Base-by-base conservation (phyloP, 2,329 filamentous ascomycete genomes). In the Microcyclospora pomicola region DNA sequence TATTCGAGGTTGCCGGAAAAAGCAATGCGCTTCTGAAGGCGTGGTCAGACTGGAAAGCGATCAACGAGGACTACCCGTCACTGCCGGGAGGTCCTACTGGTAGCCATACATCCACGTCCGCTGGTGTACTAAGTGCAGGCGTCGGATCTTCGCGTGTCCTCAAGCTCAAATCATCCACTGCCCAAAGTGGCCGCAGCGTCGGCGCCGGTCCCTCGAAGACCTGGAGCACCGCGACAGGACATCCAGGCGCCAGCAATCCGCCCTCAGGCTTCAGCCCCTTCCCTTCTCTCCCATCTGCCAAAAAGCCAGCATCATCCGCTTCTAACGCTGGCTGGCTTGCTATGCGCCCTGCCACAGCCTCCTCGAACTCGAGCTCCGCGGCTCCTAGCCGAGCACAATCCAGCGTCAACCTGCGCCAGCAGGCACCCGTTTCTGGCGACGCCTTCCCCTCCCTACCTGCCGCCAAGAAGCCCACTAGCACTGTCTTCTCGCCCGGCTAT, bases 11-110 rank as follows among this genome's bases (percentile, higher is more conserved):
- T 49, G 71, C 80, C 35, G 56, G 60, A 13, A 94, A 93, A 56
- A 76, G 76, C 1, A 77, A 80, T 37, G 69, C 67, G 1, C 65
- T 98, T 2, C 73, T 86, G 16, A 80, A 80, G 51, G 84, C 87
- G 1, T 95, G 88, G 86, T 84, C 85, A 49, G 83, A 94, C 60
- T 95, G 88, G 84, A 83, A 84, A 34, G 86, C 86, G 29, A 91
- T 93, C 62, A 92, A 93, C 48, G 87, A 95, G 60, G 87, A 95
- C 57, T 96, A 95, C 49, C 88, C 88, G 0, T 84, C 82, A 2
- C 67, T 96, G 1, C 87, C 88, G 1, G 80, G 81, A 0, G 30
- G 30, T 15, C 71, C 83, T 1, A 72, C 73, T 38, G 80, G 80
- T 36, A 74, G 80, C 60, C 70, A 77, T 29, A 77, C 78, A 16